These are phyloP conservation scores for Alliaria petiolata DNA, from an alignment of 345 rosid genomes.

Conservation along the genomic window DNA sequence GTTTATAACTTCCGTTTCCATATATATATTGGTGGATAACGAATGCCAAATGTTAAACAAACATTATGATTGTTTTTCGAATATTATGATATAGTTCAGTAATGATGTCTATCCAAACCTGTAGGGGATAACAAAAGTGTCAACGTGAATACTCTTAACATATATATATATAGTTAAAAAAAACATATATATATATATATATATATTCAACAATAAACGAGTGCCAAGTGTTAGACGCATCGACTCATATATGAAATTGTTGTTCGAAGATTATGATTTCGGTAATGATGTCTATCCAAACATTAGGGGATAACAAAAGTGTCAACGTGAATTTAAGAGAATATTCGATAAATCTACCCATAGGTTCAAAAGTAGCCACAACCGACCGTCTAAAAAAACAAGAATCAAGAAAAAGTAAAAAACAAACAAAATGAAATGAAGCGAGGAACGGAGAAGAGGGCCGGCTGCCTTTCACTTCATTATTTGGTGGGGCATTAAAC, in stretches of 20 bases:
- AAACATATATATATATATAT: no score
- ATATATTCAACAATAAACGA: not conserved
- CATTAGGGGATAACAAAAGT: not conserved
- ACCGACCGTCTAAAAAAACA: not conserved
- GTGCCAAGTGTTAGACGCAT: not conserved
- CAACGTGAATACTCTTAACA: no score
- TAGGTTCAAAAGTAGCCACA: conserved; percentile 18
- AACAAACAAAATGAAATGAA: not conserved
- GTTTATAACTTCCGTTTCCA: no score
- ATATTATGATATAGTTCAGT: no score
- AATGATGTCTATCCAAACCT: no score
- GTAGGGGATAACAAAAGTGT: no score
- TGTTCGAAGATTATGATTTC: not conserved
- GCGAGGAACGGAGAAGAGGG: conserved; percentile 25
- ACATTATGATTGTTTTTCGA: no score
- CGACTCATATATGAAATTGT: not conserved
- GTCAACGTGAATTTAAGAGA: not conserved
- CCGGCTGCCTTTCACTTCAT: conserved; percentile 19
- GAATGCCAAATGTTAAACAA: no score
- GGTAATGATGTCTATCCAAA: not conserved
- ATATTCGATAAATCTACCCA: not conserved
- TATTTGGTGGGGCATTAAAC: conserved; percentile 21
- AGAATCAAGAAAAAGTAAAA: not conserved
- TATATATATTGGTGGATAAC: no score
- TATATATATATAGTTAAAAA: no score